Evolutionary conservation across 345 rosid genomes (phyloP), one percentile per base, ranked within the genome.

Genomic region (Anastatica hierochuntica): DNA sequence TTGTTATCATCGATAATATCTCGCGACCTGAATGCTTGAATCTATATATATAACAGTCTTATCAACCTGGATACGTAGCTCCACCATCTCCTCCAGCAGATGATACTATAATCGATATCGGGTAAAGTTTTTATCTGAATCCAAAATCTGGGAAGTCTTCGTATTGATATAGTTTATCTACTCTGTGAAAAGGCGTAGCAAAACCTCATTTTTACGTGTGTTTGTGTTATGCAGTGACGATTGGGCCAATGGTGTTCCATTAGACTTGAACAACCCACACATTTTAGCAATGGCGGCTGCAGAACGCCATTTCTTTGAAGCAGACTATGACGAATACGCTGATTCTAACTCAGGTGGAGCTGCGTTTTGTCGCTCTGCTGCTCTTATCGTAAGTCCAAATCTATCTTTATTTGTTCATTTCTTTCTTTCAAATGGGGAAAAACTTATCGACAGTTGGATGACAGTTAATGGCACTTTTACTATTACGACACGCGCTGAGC

Each of bases 351-450:
- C 86, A 1, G 76, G 80, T 21, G 95, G 97, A 68, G 90, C 98
- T 17, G 94, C 97, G 19, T 92, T 92, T 66, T 83, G 94, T 64
- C 98, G 98, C 45, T 88, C 98, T 2, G 94, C 92, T 23, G 97
- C 96, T 58, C 77, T 92, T 34, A 76, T 88, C 49, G 98, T 88
- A 75, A 78, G 98, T 27, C 31, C 5, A 26, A 9, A 1, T 8
- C 20, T 16, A 15, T 18, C 14, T 9, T 43, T 31, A 17, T n/a
- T 2, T 21, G 4, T 56, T 9, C 29, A 0, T 8, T 2, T 1
- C 5, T 34, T 41, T 33, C 10, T 40, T 49, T 21, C 26, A 4
- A 41, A 17, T 8, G 12, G 33, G n/a, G n/a, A n/a, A n/a, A 56
- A 33, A 13, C 63, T 43, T 65, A 49, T 3, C 26, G 43, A 49